These are phyloP conservation scores for Paraphaeosphaeria sporulosa DNA, from an alignment of 2,329 filamentous ascomycete species.

Conservation along the genomic window DNA sequence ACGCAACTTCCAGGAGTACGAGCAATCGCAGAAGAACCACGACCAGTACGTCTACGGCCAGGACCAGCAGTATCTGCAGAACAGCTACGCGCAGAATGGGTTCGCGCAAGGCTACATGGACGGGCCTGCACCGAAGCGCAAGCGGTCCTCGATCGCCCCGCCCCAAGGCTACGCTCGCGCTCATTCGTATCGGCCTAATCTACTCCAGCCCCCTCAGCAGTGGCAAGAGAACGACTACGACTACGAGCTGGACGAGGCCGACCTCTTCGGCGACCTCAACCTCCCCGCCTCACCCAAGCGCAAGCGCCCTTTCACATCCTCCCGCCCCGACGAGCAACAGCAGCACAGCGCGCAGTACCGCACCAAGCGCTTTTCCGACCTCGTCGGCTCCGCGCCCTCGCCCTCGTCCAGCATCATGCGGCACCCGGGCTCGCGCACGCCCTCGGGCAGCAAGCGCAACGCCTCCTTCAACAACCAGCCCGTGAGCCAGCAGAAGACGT, in stretches of 20 bases:
- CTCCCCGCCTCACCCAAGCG: neutral
- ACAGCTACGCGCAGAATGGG: neutral
- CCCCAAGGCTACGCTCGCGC: neutral
- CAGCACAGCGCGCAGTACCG: neutral
- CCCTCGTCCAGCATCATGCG: slow-evolving; percentile 13
- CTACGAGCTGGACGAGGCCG: neutral
- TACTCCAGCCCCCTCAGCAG: no score
- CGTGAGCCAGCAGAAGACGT: slow-evolving; percentile 12
- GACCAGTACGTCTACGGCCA: neutral
- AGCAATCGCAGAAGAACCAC: neutral
- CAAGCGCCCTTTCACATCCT: neutral
- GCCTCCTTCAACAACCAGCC: slow-evolving; percentile 16
- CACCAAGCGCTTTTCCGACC: slow-evolving; percentile 11
- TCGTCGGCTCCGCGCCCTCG: neutral
- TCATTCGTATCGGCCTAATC: neutral
- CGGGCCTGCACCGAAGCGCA: neutral
- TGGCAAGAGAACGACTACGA: neutral
- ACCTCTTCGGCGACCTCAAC: neutral
- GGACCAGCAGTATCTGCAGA: neutral
- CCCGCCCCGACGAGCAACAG: neutral
- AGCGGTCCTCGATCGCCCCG: neutral
- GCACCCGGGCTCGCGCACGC: slow-evolving; percentile 2
- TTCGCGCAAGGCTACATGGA: neutral
- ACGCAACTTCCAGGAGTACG: neutral
- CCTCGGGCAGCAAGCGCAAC: slow-evolving; percentile 3